A percentile compares a stretch with the other conserved stretches of the same genome.
Evolutionary conservation across 2,329 filamentous ascomycete species (phyloP).

Genomic region (Fusarium sp.): DNA sequence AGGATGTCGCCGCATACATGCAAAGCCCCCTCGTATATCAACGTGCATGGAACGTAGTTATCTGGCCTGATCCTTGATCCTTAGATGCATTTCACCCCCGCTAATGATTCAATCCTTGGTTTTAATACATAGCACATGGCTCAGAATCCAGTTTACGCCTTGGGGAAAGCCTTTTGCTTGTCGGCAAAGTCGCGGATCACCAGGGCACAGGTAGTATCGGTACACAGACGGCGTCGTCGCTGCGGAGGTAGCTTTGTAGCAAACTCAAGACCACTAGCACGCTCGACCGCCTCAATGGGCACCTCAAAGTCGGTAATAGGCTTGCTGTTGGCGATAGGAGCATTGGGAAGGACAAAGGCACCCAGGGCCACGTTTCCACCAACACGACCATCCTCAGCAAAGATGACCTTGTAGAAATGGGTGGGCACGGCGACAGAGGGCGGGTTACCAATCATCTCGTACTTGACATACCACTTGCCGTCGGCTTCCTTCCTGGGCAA

Average conservation of each 20-base stretch:
- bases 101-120: not conserved
- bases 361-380: constrained; percentile 87
- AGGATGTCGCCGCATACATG: not conserved
- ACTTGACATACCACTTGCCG: constrained; percentile 95
- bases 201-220: constrained; percentile 87
- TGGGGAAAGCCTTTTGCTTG: constrained; percentile 71
- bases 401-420: constrained; percentile 99
- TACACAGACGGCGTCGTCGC: constrained; percentile 84
- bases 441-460: constrained; percentile 95
- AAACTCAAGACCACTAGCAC: constrained; percentile 93
- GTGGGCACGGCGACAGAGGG: constrained; percentile 97
- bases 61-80: not conserved
- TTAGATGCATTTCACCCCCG: not conserved
- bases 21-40: constrained; percentile 6
- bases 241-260: constrained; percentile 81
- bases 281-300: constrained; percentile 91
- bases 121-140: constrained; percentile 16
- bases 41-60: not conserved
- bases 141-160: constrained; percentile 42
- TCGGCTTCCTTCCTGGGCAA: constrained; percentile 84
- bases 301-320: constrained; percentile 94
- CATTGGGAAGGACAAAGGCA: constrained; percentile 96
- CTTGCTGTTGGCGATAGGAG: constrained; percentile 88
- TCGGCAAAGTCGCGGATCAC: constrained; percentile 85
- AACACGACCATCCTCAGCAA: constrained; percentile 84